Percentiles rank a stretch among this genome's conserved stretches.
phyloP scores from a whole-genome alignment of 75 land plant species.

The Cunninghamia lanceolata region DNA sequence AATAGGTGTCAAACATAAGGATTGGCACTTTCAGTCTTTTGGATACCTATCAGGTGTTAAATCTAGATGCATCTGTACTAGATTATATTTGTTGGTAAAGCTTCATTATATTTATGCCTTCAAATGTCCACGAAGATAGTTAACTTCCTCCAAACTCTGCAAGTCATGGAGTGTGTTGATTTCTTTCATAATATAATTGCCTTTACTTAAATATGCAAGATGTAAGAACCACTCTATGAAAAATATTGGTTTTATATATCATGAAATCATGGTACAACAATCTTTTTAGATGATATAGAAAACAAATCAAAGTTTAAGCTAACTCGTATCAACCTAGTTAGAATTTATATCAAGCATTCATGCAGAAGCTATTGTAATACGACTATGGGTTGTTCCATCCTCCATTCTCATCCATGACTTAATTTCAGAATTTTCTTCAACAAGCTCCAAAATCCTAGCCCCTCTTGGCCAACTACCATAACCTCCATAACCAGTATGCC shows the following conservation, averaged over 20 bases:
- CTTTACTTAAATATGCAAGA: background rate
- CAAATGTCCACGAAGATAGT: background rate
- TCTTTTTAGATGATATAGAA: background rate
- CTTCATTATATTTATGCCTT: background rate
- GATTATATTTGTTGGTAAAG: background rate
- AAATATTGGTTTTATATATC: background rate
- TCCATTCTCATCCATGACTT: constrained; percentile 85
- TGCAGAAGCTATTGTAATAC: constrained; percentile 19
- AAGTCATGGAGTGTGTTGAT: background rate
- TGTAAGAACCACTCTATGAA: background rate
- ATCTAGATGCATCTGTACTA: background rate
- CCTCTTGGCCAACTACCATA: constrained; percentile 94
- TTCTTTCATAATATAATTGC: background rate
- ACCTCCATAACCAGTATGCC: constrained; percentile 97
- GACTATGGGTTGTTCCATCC: constrained; percentile 50
- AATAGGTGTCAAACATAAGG: background rate
- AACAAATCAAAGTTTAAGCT: background rate
- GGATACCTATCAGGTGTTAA: background rate
- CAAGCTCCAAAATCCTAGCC: constrained; percentile 72
- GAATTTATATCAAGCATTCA: background rate
- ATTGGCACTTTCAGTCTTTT: background rate
- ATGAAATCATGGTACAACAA: background rate
- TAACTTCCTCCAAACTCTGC: background rate
- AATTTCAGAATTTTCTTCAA: constrained; percentile 41
- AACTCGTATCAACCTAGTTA: background rate